Base-by-base conservation (phyloP, 352 stramenopile genomes). In the Phytophthora brassicae region DNA sequence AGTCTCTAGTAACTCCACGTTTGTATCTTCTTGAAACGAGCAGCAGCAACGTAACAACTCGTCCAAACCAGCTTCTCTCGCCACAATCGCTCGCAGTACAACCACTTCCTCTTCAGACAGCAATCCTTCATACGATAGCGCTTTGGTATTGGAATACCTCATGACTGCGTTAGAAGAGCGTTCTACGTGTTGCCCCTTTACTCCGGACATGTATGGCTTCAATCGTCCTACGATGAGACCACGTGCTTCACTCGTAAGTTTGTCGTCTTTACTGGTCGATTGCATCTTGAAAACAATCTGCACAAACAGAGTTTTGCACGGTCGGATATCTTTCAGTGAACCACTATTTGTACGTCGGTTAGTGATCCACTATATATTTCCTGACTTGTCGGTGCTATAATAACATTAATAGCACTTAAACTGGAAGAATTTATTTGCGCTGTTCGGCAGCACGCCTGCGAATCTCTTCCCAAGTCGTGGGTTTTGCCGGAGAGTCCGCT, bases 401-500 rank as follows among this genome's bases (percentile, higher is more conserved):
- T 29, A 26, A 5, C 20, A n/a, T n/a, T n/a, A n/a, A n/a, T n/a
- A 44, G n/a, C 8, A 22, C 19, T 53, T 39, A 2, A 12, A 13
- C 7, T 44, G 6, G 6, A 23, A 24, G 11, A 26, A 16, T 39
- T 85, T 56, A 91, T 61, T 88, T 87, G 43, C 70, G 60, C 17
- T 76, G 66, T 13, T 76, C 57, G 26, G 77, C 71, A 44, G 77
- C 77, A 11, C 78, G 84, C 45, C 77, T 75, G 33, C 84, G 82
- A 23, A 94, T 83, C 24, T 94, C 82, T 38, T 94, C 82, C 84
- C 84, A 94, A 7, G 82, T 89, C 12, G 80, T 91, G 7, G 72
- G 68, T 33, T 87, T 81, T 19, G 35, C 49, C 2, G 51, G 45
- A 14, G 48, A 31, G 8, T 83, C 67, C 12, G 41, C 11, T 2